These are phyloP conservation scores for Neurospora intermedia DNA, from an alignment of 495 filamentous ascomycete genomes.

Conservation along the genomic window DNA sequence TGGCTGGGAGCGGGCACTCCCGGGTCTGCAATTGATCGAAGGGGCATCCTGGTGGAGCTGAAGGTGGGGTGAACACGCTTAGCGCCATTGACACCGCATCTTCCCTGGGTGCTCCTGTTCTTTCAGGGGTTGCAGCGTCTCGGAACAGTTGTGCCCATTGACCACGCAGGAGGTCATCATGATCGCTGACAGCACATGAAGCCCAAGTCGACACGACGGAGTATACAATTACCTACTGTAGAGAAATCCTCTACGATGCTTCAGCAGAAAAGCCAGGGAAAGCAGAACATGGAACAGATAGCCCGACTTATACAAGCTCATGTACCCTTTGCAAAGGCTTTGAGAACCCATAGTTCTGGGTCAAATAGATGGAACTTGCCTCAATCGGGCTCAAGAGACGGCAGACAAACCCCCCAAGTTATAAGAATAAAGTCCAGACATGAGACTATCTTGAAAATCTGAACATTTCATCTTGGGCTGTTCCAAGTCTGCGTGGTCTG, in stretches of 20 bases:
- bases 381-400: not conserved
- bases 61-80: not conserved
- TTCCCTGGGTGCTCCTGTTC: not conserved
- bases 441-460: not conserved
- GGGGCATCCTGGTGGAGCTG: not conserved
- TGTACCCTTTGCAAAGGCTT: not conserved
- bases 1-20: not conserved
- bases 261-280: not conserved
- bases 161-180: not conserved
- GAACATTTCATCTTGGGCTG: too few species aligned
- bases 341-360: not conserved
- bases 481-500: not conserved
- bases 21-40: not conserved
- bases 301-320: not conserved
- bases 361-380: not conserved
- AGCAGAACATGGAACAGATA: not conserved
- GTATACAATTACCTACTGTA: not conserved
- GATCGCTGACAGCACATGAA: not conserved
- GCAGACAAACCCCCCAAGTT: not conserved
- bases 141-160: not conserved
- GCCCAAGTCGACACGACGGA: not conserved
- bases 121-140: not conserved
- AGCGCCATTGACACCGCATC: not conserved
- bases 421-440: not conserved
- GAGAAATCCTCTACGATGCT: not conserved